Evolutionary conservation across 169 alveolate genomes (phyloP), one percentile per base, ranked within the genome.

Genomic region (Eimeria praecox): DNA sequence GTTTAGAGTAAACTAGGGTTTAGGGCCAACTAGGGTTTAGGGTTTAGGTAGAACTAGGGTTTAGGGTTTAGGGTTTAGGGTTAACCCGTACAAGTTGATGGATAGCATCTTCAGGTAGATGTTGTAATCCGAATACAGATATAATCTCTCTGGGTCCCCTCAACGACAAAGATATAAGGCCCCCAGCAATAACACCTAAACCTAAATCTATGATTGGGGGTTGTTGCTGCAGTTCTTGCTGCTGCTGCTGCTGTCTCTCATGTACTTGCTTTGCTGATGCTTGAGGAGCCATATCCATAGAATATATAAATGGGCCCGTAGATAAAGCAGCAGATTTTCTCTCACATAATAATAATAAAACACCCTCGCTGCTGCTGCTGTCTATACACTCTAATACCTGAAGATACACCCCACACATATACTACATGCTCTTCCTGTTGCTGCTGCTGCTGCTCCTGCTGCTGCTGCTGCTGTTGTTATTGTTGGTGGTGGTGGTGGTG

Each of bases 41-140:
- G 75, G 75, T 64, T 64, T 64, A 64, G 75, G n/a, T 18, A 10
- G n/a, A n/a, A n/a, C n/a, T 64, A 64, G 75, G 75, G n/a, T 64
- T 64, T 64, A 64, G 75, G 75, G 75, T 64, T 64, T 64, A 64
- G 75, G 75, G 75, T 64, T 64, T 64, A 64, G 75, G 75, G 75
- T 64, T 64, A 10, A 27, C n/a, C n/a, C 35, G 18, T 73, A 73
- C 85, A 24, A 73, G 85, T 22, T 73, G 85, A 22, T 73, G 85
- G 42, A 9, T n/a, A 33, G 49, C 85, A 40, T 73, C 85, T 5
- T 73, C 49, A 16, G 85, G 85, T 40, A 73, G 85, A 4, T 20
- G 38, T 73, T 73, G 24, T 8, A 33, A 22, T 10, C 85, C 12
- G 44, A 73, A 73, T 3, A 73, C 16, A 20, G n/a, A n/a, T 3